A percentile compares a stretch with the other conserved stretches of the same genome.
Evolutionary conservation across 2,329 filamentous ascomycete species (phyloP).

Genomic region (Beauveria sp.): DNA sequence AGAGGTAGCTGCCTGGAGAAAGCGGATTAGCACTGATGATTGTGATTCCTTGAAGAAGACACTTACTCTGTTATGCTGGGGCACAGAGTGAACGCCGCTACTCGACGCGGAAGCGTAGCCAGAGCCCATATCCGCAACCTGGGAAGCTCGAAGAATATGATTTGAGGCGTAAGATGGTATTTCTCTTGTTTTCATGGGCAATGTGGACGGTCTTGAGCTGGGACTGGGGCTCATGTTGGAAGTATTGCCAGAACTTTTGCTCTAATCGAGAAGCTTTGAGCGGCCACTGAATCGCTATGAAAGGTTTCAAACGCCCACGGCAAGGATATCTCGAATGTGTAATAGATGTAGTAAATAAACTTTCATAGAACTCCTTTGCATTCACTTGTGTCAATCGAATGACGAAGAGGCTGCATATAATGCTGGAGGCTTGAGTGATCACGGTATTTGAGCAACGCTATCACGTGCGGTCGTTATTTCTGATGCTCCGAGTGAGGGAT

Average conservation of each 20-base stretch:
- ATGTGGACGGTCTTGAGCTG: not conserved
- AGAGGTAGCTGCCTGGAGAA: not conserved
- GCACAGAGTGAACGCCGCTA: not conserved
- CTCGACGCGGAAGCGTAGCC: not conserved
- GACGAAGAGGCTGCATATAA: not conserved
- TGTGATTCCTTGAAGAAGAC: not conserved
- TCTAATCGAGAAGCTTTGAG: not conserved
- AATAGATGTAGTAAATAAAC: not conserved
- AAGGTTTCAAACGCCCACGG: not conserved
- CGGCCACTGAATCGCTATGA: not conserved
- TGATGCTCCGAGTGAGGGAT: not conserved
- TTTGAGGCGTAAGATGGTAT: constrained; percentile 8
- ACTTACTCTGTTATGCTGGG: not conserved
- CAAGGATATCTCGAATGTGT: not conserved
- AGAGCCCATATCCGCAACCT: not conserved
- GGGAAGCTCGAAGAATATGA: not conserved
- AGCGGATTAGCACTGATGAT: not conserved
- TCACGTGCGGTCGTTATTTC: not conserved
- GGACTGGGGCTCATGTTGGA: not conserved
- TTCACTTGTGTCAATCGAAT: no score
- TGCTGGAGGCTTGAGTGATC: not conserved
- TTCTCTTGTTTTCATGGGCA: constrained; percentile 2
- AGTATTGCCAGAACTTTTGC: not conserved
- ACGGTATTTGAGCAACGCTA: not conserved
- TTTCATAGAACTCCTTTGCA: not conserved